Conservation (phyloP, 1,139 yeast genomes). For the Zygotorulaspora mrakii region DNA sequence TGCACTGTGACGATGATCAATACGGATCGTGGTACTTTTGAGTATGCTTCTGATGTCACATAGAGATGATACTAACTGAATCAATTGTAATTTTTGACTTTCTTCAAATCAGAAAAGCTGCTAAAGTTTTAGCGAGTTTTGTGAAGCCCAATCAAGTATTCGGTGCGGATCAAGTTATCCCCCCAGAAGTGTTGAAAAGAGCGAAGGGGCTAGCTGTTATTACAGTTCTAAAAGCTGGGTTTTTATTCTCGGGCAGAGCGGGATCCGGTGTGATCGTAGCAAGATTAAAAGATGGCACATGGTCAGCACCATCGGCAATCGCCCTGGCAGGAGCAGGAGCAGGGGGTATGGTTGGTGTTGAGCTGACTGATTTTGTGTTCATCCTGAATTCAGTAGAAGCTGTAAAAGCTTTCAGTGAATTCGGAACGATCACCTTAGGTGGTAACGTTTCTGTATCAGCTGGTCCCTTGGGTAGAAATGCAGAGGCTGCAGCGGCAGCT, state of each 20-base stretch:
- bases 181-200: slow-evolving; percentile 79
- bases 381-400: slow-evolving; percentile 83
- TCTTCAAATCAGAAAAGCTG: slow-evolving; percentile 66
- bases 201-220: slow-evolving; percentile 91
- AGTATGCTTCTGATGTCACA: too few relatives aligned
- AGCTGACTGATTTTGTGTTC: slow-evolving; percentile 92
- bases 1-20: too few relatives aligned
- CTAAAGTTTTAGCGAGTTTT: slow-evolving; percentile 82
- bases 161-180: slow-evolving; percentile 86
- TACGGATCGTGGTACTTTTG: too few relatives aligned
- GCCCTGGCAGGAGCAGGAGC: slow-evolving; percentile 98
- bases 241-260: slow-evolving; percentile 92
- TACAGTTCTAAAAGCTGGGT: slow-evolving; percentile 94
- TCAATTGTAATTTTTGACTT: neutral
- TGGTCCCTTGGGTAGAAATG: slow-evolving; percentile 95
- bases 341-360: slow-evolving; percentile 97
- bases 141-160: slow-evolving; percentile 92
- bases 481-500: slow-evolving; percentile 97
- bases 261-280: slow-evolving; percentile 97
- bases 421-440: slow-evolving; percentile 92
- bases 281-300: slow-evolving; percentile 84
- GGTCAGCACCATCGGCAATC: slow-evolving; percentile 99
- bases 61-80: too few relatives aligned
- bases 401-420: slow-evolving; percentile 89
- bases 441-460: slow-evolving; percentile 97